Evolutionary conservation across 495 filamentous ascomycete genomes (phyloP).

Genomic region (Xylaria grammica): DNA sequence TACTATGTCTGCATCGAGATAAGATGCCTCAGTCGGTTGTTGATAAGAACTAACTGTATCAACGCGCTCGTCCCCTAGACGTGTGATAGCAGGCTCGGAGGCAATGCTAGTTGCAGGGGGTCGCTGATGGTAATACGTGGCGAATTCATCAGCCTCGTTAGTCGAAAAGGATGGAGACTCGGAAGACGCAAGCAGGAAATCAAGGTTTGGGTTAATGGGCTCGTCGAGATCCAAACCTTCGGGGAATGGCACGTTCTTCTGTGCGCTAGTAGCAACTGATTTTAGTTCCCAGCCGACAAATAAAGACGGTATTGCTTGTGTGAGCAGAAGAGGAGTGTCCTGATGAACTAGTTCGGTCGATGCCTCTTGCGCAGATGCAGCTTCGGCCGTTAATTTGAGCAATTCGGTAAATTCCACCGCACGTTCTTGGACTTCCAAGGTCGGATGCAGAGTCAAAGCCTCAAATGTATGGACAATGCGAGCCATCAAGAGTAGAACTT

Average conservation of each 20-base stretch:
- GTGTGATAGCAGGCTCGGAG: conserved; percentile 58
- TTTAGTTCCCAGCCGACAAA: conserved; percentile 88
- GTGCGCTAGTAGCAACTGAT: conserved; percentile 81
- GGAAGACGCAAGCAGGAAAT: conserved; percentile 63
- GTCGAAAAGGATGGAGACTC: conserved; percentile 58
- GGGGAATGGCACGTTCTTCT: conserved; percentile 85
- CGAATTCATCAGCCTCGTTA: conserved; percentile 66
- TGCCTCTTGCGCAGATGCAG: conserved; percentile 54
- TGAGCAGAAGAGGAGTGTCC: conserved; percentile 79
- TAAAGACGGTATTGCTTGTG: conserved; percentile 83
- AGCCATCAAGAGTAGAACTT: conserved; percentile 74
- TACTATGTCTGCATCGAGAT: conserved; percentile 66
- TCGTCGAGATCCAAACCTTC: conserved; percentile 73
- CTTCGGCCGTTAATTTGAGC: conserved; percentile 81
- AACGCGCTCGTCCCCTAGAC: conserved; percentile 48
- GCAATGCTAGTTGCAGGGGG: conserved; percentile 45
- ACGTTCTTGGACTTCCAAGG: conserved; percentile 93
- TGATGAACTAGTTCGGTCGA: conserved; percentile 57
- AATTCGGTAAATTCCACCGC: conserved; percentile 91
- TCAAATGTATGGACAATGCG: conserved; percentile 83
- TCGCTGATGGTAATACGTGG: conserved; percentile 73
- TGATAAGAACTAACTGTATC: conserved; percentile 68
- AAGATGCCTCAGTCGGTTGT: conserved; percentile 56
- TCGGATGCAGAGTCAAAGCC: conserved; percentile 75
- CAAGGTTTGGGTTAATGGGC: conserved; percentile 79